Evolutionary conservation across 805 yeast genomes (phyloP), one percentile per base, ranked within the genome.

Genomic region (Suhomyces sp.): DNA sequence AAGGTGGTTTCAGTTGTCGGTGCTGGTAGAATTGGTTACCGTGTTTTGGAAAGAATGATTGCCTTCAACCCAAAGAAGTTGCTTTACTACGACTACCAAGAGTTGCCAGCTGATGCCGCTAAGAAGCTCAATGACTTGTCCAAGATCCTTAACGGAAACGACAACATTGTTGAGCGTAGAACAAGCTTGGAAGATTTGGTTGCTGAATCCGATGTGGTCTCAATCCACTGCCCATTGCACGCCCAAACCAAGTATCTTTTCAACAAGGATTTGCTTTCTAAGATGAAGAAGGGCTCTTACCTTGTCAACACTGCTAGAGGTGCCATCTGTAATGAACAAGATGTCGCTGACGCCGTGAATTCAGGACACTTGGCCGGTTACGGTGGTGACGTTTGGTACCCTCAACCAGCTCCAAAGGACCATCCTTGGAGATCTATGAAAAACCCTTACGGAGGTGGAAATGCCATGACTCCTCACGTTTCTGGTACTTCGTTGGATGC

Each of bases 301-400:
- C 50, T 58, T 51, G 60, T 58, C 50, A 58, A 58, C 48, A 58
- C 61, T 23, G 61, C 61, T 4, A 50, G 61, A 45, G 94, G 94
- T 55, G 93, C 92, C 44, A 88, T 88, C 60, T 80, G 87, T 66
- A 84, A 79, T 52, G 86, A 82, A 47, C 78, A 86, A 63, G 94
- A 85, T 60, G 87, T 88, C 57, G 91, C 90, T 0, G 91, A 77
- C 12, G 93, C 93, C 1, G 80, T 88, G 40, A 65, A 76, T 51
- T 71, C 82, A 38, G 94, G 94, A 48, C 85, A 85, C 60, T 67
- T 88, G 48, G 76, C 86, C 62, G 93, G 92, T 49, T 88, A 87
- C 66, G 94, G 92, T 62, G 94, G 93, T 60, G 94, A 88, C 69
- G 94, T 88, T 49, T 87, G 93, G 90, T 80, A 64, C 74, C 86